Conservation (phyloP, 2,329 filamentous ascomycete species). For the Clarireedia monteithiana region DNA sequence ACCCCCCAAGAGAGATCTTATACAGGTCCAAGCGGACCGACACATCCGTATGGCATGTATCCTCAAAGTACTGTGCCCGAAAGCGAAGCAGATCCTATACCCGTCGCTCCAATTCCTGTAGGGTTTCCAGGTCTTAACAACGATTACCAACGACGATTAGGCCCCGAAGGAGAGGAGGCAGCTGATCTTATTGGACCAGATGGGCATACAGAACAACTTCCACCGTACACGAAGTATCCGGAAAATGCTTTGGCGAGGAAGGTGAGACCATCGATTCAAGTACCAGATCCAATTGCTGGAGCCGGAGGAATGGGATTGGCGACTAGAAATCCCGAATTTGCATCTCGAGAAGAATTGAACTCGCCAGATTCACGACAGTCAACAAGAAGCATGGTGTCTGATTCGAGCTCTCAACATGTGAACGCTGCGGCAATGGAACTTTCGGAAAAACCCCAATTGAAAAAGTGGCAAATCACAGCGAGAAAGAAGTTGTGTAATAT, state of each 20-base stretch:
- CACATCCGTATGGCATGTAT: slow-evolving; percentile 83
- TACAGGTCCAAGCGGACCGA: slow-evolving; percentile 55
- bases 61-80: slow-evolving; percentile 65
- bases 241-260: slow-evolving; percentile 60
- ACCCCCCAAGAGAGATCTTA: slow-evolving; percentile 49
- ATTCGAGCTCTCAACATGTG: slow-evolving; percentile 45
- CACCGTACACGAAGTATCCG: slow-evolving; percentile 85
- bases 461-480: slow-evolving; percentile 45
- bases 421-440: slow-evolving; percentile 40
- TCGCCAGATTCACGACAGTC: slow-evolving; percentile 44
- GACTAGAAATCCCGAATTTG: slow-evolving; percentile 54
- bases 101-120: slow-evolving; percentile 47
- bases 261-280: slow-evolving; percentile 27
- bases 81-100: slow-evolving; percentile 30
- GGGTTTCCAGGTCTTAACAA: slow-evolving; percentile 63
- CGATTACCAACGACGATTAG: slow-evolving; percentile 64
- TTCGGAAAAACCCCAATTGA: slow-evolving; percentile 41
- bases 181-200: slow-evolving; percentile 81
- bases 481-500: slow-evolving; percentile 50
- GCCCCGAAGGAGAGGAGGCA: slow-evolving; percentile 77
- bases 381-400: slow-evolving; percentile 43
- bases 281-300: slow-evolving; percentile 30
- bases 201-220: slow-evolving; percentile 83
- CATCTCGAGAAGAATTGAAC: slow-evolving; percentile 47
- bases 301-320: slow-evolving; percentile 54